phyloP scores from a whole-genome alignment of 2,329 filamentous ascomycete species.

The Talaromyces sp. region DNA sequence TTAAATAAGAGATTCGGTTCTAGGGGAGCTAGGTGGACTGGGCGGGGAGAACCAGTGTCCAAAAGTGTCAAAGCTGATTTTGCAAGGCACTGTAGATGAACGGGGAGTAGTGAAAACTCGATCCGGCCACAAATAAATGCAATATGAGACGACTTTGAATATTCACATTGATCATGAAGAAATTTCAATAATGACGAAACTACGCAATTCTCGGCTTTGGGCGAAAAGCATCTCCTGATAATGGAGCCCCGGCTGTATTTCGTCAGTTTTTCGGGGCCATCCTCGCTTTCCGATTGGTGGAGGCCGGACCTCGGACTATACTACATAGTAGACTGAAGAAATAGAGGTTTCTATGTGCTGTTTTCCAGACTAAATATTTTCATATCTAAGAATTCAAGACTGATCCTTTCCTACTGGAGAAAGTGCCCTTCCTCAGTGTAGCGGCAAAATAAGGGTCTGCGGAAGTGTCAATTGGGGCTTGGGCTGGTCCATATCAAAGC shows the following conservation, averaged over 20 bases:
- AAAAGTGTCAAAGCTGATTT: not conserved
- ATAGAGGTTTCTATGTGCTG: not conserved
- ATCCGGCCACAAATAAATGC: not conserved
- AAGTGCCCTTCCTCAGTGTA: not conserved
- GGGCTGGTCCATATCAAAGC: not conserved
- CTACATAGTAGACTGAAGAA: not conserved
- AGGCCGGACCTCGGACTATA: not conserved
- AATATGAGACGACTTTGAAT: not conserved
- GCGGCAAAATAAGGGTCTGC: not conserved
- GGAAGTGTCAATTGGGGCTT: not conserved
- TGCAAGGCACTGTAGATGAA: too few species aligned
- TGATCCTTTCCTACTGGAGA: not conserved
- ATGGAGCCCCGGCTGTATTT: not conserved
- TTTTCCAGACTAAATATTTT: not conserved
- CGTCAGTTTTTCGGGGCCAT: not conserved
- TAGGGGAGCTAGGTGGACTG: too few species aligned
- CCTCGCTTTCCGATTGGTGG: not conserved
- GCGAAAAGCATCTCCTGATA: conserved; percentile 1
- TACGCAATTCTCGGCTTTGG: not conserved
- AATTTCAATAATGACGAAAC: not conserved
- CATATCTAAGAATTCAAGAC: not conserved
- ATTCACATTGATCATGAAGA: too few species aligned
- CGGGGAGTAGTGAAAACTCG: not conserved
- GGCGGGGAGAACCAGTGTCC: not conserved
- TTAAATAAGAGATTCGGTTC: too few species aligned